These are phyloP conservation scores for Candida maris DNA, from an alignment of 805 yeast genomes.

Conservation along the genomic window DNA sequence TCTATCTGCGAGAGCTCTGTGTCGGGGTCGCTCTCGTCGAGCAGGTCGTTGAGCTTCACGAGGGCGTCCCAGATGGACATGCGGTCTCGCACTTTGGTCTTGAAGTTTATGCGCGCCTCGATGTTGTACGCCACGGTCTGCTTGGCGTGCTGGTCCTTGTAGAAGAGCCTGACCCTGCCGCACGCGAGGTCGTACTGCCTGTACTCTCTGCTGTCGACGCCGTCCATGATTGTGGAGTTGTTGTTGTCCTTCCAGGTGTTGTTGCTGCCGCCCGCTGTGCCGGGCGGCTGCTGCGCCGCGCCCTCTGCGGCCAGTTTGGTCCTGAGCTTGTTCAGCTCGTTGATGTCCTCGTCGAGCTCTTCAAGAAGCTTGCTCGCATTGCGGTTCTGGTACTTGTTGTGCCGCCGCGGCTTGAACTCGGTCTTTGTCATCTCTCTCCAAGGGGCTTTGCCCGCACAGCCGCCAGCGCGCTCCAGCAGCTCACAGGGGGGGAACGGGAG, in stretches of 20 bases:
- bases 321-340: slow-evolving; percentile 37
- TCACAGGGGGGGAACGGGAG: too few relatives aligned
- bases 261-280: background rate
- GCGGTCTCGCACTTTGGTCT: slow-evolving; percentile 59
- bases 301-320: slow-evolving; percentile 17
- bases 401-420: slow-evolving; percentile 1
- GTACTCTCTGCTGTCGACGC: slow-evolving; percentile 35
- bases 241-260: slow-evolving; percentile 23
- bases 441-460: too few relatives aligned
- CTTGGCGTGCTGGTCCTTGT: slow-evolving; percentile 62
- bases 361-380: slow-evolving; percentile 35
- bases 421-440: background rate
- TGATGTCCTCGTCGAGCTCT: slow-evolving; percentile 42
- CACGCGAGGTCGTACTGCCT: slow-evolving; percentile 68
- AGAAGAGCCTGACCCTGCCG: slow-evolving; percentile 62
- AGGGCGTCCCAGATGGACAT: slow-evolving; percentile 75
- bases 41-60: slow-evolving; percentile 53
- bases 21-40: slow-evolving; percentile 74
- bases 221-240: slow-evolving; percentile 18
- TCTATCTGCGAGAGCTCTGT: slow-evolving; percentile 72
- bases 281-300: background rate
- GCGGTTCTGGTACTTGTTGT: slow-evolving; percentile 24
- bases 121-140: slow-evolving; percentile 72
- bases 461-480: too few relatives aligned
- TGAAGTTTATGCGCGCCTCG: slow-evolving; percentile 68